These are phyloP conservation scores for Endoconidiophora polonica DNA, from an alignment of 2,329 filamentous ascomycete genomes.

Conservation along the genomic window DNA sequence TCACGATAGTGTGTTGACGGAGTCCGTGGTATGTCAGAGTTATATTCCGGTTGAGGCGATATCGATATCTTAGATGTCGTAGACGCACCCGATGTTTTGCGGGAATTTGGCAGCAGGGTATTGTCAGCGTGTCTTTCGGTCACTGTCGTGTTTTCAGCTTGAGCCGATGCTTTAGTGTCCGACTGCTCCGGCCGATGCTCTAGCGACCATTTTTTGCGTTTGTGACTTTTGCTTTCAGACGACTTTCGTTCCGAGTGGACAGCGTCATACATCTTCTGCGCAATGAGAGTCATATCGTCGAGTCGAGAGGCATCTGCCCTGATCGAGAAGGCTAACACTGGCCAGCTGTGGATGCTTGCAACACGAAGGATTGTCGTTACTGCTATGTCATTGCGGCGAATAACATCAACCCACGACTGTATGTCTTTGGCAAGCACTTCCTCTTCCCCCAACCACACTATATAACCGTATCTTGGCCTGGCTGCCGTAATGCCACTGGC, in stretches of 20 bases:
- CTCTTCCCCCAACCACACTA: constrained; percentile 56
- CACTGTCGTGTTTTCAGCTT: too few relatives aligned
- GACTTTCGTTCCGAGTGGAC: constrained; percentile 1
- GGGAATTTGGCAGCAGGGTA: not conserved
- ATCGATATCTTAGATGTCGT: too few relatives aligned
- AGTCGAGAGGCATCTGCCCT: constrained; percentile 31
- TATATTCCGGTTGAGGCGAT: too few relatives aligned
- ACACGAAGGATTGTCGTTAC: constrained; percentile 43
- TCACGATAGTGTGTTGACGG: too few relatives aligned
- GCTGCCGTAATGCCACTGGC: not conserved
- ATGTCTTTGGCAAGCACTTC: constrained; percentile 65
- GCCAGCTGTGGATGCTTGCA: constrained; percentile 68
- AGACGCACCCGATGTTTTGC: too few relatives aligned
- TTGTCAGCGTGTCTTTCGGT: not conserved
- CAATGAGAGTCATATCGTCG: constrained; percentile 31
- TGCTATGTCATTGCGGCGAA: constrained; percentile 23
- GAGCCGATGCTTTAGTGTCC: too few relatives aligned
- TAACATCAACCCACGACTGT: constrained; percentile 29
- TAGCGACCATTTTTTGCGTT: constrained; percentile 2
- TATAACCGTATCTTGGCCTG: constrained; percentile 45
- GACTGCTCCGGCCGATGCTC: not conserved
- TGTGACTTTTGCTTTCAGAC: not conserved
- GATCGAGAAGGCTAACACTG: constrained; percentile 49
- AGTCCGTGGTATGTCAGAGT: too few relatives aligned
- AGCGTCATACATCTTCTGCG: constrained; percentile 19